Percentiles rank a stretch among this genome's conserved stretches.
phyloP scores from a whole-genome alignment of 805 yeast species.

The Kuraishia capsulata region DNA sequence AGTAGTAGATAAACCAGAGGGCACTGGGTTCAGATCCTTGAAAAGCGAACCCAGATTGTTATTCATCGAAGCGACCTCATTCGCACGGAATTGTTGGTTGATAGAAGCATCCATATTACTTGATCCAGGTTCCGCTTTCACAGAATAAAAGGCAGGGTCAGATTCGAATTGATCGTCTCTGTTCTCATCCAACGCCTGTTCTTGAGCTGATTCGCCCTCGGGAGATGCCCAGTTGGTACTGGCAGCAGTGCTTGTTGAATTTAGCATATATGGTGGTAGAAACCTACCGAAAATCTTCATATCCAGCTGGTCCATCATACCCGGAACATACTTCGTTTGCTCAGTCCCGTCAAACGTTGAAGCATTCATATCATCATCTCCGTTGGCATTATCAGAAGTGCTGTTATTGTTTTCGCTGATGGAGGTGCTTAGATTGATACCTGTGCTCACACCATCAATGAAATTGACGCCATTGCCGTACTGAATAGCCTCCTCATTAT shows the following conservation, averaged over 20 bases:
- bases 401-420: not conserved
- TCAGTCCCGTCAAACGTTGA: conserved; percentile 1
- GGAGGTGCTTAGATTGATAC: conserved; percentile 15
- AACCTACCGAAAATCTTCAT: conserved; percentile 78
- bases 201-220: not conserved
- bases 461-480: conserved; percentile 22
- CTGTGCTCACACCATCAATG: conserved; percentile 24
- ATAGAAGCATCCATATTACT: not conserved
- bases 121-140: not conserved
- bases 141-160: not conserved
- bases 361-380: not conserved
- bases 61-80: no score
- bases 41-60: not conserved
- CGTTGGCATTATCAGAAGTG: not conserved
- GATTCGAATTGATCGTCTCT: not conserved
- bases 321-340: conserved; percentile 51
- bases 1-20: conserved; percentile 5
- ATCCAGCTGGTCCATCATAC: conserved; percentile 79
- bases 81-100: not conserved
- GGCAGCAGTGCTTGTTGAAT: conserved; percentile 4
- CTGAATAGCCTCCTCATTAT: conserved; percentile 12
- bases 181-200: not conserved
- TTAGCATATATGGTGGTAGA: conserved; percentile 76
- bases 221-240: not conserved
- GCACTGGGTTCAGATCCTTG: conserved; percentile 3